Conservation (phyloP, 331 rosid genomes). For the Cydonia oblonga region DNA sequence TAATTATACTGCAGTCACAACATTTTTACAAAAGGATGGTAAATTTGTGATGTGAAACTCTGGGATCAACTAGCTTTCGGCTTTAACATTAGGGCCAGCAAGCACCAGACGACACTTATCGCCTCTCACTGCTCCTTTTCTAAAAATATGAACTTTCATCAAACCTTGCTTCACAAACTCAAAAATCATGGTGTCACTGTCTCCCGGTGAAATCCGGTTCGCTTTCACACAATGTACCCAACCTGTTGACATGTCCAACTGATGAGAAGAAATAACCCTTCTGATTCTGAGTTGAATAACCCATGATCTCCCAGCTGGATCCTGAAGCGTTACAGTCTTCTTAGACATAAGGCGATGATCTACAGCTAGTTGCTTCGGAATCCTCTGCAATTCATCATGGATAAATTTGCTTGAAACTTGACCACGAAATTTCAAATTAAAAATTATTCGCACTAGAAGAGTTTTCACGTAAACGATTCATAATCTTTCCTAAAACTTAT, state of each 20-base stretch:
- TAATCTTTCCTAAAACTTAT: not conserved
- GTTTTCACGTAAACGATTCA: not conserved
- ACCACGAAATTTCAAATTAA: not conserved
- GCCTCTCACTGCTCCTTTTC: not conserved
- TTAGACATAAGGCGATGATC: not conserved
- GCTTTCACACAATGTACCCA: not conserved
- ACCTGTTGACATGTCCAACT: not conserved
- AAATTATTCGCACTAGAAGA: not conserved
- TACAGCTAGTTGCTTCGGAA: not conserved
- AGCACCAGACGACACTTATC: not conserved
- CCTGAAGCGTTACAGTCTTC: not conserved
- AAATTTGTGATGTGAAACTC: not conserved
- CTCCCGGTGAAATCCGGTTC: not conserved
- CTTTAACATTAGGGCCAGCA: not conserved
- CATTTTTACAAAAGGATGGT: not conserved
- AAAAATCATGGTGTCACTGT: not conserved
- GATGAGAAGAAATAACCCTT: not conserved
- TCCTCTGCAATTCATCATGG: not conserved
- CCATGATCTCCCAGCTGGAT: not conserved
- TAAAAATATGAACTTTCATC: not conserved
- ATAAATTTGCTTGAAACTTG: not conserved
- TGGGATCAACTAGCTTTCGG: not conserved
- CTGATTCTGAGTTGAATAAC: not conserved
- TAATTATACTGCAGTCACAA: not conserved
- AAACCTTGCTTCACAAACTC: not conserved